Base-by-base conservation (phyloP, 2,329 filamentous ascomycete genomes). In the Alternaria angustiovoidea region DNA sequence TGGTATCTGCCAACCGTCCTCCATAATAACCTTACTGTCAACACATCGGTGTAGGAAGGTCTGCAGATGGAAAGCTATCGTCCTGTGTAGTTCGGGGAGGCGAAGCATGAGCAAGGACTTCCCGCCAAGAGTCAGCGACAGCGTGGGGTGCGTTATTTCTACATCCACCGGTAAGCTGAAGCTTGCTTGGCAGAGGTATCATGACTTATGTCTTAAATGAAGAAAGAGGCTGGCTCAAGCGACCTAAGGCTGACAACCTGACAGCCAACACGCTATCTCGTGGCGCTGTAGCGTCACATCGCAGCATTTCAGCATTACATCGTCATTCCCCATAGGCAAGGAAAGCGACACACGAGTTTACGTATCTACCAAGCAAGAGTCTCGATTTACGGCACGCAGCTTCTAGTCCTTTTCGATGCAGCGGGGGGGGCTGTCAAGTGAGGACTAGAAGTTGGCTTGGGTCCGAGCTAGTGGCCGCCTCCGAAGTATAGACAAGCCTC, bases 401-500 rank as follows among this genome's bases (percentile, higher is more conserved):
- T 58, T 42, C 39, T 47, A 28, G 39, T 46, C 20, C 46, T 12
- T 14, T 30, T 41, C 18, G 26, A 34, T 39, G 30, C 34, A 42
- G 55, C 28, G 52, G 49, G 26, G 26, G 39, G 32, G 22, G 9
- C 26, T 41, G 30, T 28, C 41, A 34, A 18, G 42, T 26, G 12
- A 26, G n/a, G 32, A 59, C 47, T 44, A 39, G 41, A 18, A 22
- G 51, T 22, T 32, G 30, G 20, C 47, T 42, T 56, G 24, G 34
- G 16, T 42, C 22, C 32, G 51, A 62, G 57, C 62, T 60, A 58
- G 48, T 39, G 30, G 46, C 55, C 51, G 28, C 53, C 47, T 60
- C 54, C 63, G 57, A 61, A 28, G 62, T 61, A 48, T 46, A 72
- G 61, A 72, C 68, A 75, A 74, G 70, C 67, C 67, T 69, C 65